Percentiles rank a stretch among this genome's conserved stretches.
These are phyloP conservation scores for Venturia effusa DNA, from an alignment of 2,329 filamentous ascomycete species.

Conservation along the genomic window DNA sequence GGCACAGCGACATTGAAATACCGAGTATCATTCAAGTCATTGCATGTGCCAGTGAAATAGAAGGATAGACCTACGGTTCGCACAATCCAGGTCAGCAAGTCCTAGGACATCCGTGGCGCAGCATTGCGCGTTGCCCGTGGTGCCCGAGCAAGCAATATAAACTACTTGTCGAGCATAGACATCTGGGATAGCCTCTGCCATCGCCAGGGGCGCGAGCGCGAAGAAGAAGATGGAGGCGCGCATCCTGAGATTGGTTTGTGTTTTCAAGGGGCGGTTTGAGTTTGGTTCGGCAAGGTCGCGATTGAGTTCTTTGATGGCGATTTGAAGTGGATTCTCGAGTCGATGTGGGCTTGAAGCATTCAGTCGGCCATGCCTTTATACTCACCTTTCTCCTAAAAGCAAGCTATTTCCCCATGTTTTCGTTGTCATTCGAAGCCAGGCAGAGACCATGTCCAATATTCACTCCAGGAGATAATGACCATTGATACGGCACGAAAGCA, in stretches of 20 bases:
- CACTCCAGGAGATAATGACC: background rate
- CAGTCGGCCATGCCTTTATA: background rate
- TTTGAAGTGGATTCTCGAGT: background rate
- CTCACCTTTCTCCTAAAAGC: background rate
- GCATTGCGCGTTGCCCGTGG: constrained; percentile 37
- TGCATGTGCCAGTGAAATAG: background rate
- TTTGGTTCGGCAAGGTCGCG: background rate
- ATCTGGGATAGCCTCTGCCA: constrained; percentile 16
- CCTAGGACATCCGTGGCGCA: constrained; percentile 52
- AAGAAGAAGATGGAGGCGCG: constrained; percentile 5
- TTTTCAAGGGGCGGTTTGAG: background rate
- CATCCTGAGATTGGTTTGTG: background rate
- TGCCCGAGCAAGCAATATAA: constrained; percentile 23
- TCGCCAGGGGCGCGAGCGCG: background rate
- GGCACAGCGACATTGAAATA: background rate
- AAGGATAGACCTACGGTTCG: constrained; percentile 34
- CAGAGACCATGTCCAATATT: background rate
- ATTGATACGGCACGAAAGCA: background rate
- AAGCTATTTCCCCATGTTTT: background rate
- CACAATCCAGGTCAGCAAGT: constrained; percentile 47
- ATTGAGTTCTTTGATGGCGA: background rate
- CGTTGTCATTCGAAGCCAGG: background rate
- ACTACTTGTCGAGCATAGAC: background rate
- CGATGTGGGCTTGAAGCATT: background rate
- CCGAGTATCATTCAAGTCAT: background rate